Evolutionary conservation across 768 basidiomycete species (phyloP).

Genomic region (Polyporus arcularius): DNA sequence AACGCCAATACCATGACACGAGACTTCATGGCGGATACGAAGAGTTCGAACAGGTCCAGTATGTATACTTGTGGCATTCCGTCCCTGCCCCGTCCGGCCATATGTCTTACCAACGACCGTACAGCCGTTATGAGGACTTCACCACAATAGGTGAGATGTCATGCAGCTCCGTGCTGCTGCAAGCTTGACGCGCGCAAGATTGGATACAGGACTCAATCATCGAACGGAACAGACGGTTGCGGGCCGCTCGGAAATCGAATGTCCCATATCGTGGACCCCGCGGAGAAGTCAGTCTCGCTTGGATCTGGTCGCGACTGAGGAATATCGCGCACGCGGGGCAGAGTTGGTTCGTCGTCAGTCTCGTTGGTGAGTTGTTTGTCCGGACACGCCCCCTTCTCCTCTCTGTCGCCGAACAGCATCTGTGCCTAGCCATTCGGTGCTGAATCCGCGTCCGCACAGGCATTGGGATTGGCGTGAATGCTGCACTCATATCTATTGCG

Average conservation of each 20-base stretch:
- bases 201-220: constrained; percentile 96
- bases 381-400: not conserved
- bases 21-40: constrained; percentile 18
- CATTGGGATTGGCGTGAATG: constrained; percentile 87
- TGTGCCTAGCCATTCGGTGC: too few species aligned
- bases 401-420: too few species aligned
- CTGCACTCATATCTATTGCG: constrained; percentile 92
- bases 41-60: constrained; percentile 29
- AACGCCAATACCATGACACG: constrained; percentile 13
- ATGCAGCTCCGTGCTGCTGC: constrained; percentile 1
- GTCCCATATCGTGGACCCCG: constrained; percentile 45
- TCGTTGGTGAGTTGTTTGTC: constrained; percentile 64
- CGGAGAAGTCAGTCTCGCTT: constrained; percentile 52
- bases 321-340: constrained; percentile 70
- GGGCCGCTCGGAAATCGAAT: constrained; percentile 52
- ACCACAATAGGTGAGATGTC: constrained; percentile 75
- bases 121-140: constrained; percentile 92
- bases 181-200: constrained; percentile 48
- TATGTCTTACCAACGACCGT: not conserved
- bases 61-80: not conserved
- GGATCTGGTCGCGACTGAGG: constrained; percentile 63
- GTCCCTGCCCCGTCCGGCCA: not conserved
- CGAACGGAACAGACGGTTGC: constrained; percentile 79
- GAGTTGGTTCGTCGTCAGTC: constrained; percentile 88
- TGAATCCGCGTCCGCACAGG: constrained; percentile 46